Conservation (phyloP, 2,329 filamentous ascomycete species). For the Colletotrichum euphorbiae region DNA sequence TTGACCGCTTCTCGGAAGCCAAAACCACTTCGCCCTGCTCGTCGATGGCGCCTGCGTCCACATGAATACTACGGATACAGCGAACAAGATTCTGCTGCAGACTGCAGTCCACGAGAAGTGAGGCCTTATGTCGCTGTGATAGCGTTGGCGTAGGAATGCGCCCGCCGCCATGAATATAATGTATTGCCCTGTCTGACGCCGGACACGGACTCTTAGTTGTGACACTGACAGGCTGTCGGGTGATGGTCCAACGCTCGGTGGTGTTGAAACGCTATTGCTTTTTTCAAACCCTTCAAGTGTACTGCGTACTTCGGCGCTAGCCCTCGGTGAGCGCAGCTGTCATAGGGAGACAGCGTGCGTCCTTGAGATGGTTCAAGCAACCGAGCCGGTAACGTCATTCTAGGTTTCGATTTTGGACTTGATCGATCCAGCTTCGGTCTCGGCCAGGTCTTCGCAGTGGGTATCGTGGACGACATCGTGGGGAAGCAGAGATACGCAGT, state of each 20-base stretch:
- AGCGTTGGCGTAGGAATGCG: neutral
- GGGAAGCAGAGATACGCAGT: slow-evolving; percentile 13
- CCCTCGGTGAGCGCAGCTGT: neutral
- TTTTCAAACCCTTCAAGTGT: neutral
- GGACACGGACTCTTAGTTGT: slow-evolving; percentile 8
- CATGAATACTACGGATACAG: no score
- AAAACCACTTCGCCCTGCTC: slow-evolving; percentile 11
- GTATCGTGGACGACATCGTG: slow-evolving; percentile 10
- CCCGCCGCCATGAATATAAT: neutral
- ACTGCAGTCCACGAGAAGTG: neutral
- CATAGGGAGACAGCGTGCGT: neutral
- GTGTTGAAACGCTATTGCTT: slow-evolving; percentile 10
- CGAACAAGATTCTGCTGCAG: neutral
- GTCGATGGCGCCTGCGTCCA: neutral
- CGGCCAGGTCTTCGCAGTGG: slow-evolving; percentile 12
- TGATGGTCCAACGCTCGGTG: neutral
- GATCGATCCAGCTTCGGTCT: neutral
- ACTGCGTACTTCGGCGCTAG: neutral
- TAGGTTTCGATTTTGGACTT: slow-evolving; percentile 11
- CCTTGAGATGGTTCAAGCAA: neutral
- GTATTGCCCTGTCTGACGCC: neutral
- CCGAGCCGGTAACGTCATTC: neutral
- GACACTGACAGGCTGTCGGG: slow-evolving; percentile 16
- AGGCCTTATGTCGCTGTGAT: slow-evolving; percentile 11
- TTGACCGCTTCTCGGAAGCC: slow-evolving; percentile 23